Base-by-base conservation (phyloP, 805 yeast genomes). In the Barnettozyma populi region DNA sequence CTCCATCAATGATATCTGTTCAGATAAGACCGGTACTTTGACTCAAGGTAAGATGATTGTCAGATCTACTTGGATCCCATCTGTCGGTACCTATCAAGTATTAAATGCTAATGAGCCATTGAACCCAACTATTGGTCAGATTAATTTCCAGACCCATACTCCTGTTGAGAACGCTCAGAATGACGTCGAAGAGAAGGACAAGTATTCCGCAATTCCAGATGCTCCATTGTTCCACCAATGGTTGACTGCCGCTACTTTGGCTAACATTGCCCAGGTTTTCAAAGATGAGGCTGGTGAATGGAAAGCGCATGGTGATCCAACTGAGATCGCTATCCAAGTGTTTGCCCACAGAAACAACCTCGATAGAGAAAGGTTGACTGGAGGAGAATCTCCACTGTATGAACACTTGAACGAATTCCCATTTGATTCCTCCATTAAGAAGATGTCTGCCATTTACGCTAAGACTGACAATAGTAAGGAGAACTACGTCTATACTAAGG, bases 251-350 rank as follows among this genome's bases (percentile, higher is more conserved):
- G 88, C 95, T 2, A 76, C 94, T 1, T 67, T 89, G 52, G 95
- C 95, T 32, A 89, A 88, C 57, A 80, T 87, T 57, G 92, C 96
- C 3, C 72, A 73, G 10, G 80, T 88, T 3, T 76, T 73, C 52
- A 69, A 74, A 54, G 75, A 75, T 18, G 76, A 73, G 14, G 52
- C 65, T 14, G 62, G 57, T 4, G 65, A 63, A 9, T 87, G 95
- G 95, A 78, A 76, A 56, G 90, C 89, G 9, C 83, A 81, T 60
- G 96, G 96, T 50, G 96, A 88, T 61, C 92, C 96, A 37, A 88
- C 96, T 3, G 96, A 88, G 67, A 82, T 85, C 58, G 95, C 96
- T 3, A 83, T 88, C 52, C 92, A 86, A 59, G 92, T 87, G 0
- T 86, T 84, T 60, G 76, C 82, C 20, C 67, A 80, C 11, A 76